These are phyloP conservation scores for Solanum medicagineum DNA, from an alignment of 257 asterid species.

Conservation along the genomic window DNA sequence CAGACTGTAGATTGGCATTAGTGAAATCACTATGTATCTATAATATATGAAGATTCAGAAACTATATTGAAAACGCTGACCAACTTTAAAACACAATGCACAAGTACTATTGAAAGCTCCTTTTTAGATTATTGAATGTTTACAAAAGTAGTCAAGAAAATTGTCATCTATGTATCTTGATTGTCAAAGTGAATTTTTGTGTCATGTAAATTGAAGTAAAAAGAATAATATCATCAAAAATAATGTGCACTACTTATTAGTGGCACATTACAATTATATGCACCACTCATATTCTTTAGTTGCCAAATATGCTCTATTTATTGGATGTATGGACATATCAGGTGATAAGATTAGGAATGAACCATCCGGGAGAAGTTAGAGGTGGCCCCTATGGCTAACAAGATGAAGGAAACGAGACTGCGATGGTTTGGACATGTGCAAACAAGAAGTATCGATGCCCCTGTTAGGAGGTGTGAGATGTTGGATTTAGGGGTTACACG, in stretches of 20 bases:
- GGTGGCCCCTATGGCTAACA: too few relatives aligned
- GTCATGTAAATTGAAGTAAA: not conserved
- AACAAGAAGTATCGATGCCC: too few relatives aligned
- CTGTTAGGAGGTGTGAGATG: too few relatives aligned
- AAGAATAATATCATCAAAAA: not conserved
- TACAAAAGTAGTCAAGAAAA: not conserved
- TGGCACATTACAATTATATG: not conserved
- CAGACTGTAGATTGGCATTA: not conserved
- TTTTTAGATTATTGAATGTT: not conserved
- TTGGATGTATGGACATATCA: too few relatives aligned
- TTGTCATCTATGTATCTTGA: not conserved
- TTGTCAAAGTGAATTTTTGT: not conserved
- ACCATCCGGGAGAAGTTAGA: too few relatives aligned
- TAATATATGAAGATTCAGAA: not conserved
- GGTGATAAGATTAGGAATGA: too few relatives aligned
- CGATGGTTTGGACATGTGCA: too few relatives aligned
- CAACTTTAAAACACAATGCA: not conserved
- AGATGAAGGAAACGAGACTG: too few relatives aligned
- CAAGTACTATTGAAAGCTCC: not conserved
- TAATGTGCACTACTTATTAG: not conserved
- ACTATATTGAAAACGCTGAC: not conserved
- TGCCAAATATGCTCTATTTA: not conserved
- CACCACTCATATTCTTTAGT: not conserved
- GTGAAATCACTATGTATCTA: not conserved
- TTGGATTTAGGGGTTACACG: too few relatives aligned